phyloP scores from a whole-genome alignment of 768 basidiomycete genomes.

The Suillus plorans region DNA sequence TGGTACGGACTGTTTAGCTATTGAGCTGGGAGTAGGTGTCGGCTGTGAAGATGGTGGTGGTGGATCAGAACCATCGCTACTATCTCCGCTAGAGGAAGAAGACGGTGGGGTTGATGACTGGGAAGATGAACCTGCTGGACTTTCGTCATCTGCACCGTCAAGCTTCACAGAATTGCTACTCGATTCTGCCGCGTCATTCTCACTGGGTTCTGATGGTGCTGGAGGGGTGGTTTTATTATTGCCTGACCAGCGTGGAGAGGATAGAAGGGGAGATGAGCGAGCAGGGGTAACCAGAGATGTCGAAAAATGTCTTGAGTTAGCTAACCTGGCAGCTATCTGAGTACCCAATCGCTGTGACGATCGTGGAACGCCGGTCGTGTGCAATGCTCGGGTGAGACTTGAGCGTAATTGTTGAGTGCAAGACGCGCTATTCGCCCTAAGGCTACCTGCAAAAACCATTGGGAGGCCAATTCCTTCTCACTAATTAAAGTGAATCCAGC shows the following conservation, averaged over 20 bases:
- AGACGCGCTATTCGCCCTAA: conserved; percentile 15
- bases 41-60: conserved; percentile 38
- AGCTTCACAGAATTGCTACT: conserved; percentile 16
- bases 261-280: conserved; percentile 31
- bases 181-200: conserved; percentile 27
- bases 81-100: conserved; percentile 41
- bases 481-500: conserved; percentile 9
- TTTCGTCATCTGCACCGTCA: conserved; percentile 32
- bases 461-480: conserved; percentile 18
- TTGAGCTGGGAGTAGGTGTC: conserved; percentile 46
- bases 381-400: conserved; percentile 9
- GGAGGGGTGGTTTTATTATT: conserved; percentile 33
- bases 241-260: conserved; percentile 41
- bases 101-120: conserved; percentile 34
- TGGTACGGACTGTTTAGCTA: conserved; percentile 85
- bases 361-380: conserved; percentile 15
- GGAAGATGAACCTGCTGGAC: conserved; percentile 31
- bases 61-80: conserved; percentile 38
- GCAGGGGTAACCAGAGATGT: conserved; percentile 23
- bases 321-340: conserved; percentile 11
- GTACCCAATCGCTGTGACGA: conserved; percentile 4
- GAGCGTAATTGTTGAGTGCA: conserved; percentile 15
- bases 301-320: conserved; percentile 25
- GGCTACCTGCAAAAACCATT: conserved; percentile 24
- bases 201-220: conserved; percentile 16